These are phyloP conservation scores for Zymoseptoria ardabiliae DNA, from an alignment of 2,329 filamentous ascomycete genomes.

Conservation along the genomic window DNA sequence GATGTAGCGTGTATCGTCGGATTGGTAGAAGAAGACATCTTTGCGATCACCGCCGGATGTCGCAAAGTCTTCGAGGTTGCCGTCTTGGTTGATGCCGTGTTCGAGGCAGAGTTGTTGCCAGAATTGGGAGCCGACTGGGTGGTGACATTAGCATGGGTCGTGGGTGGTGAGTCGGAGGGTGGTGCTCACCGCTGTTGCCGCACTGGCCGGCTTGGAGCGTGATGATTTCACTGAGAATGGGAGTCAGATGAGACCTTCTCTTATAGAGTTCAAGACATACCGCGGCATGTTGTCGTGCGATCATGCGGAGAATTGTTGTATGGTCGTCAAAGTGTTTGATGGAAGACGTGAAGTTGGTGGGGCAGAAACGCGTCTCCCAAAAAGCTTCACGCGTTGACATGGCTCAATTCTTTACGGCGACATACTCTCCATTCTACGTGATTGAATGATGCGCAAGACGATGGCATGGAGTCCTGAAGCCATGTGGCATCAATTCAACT, in stretches of 20 bases:
- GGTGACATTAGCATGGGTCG: slow-evolving; percentile 10
- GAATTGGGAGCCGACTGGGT: slow-evolving; percentile 85
- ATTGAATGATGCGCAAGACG: neutral
- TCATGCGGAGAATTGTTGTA: neutral
- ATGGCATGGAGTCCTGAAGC: neutral
- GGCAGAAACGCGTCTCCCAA: neutral
- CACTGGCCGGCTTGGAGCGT: slow-evolving; percentile 98
- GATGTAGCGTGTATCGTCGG: slow-evolving; percentile 97
- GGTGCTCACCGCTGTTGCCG: slow-evolving; percentile 91
- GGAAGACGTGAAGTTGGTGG: neutral
- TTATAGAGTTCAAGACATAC: slow-evolving; percentile 1
- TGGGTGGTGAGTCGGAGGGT: neutral
- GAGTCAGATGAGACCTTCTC: slow-evolving; percentile 7
- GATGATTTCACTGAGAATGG: slow-evolving; percentile 76
- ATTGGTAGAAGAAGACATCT: slow-evolving; percentile 98
- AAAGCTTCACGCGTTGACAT: neutral
- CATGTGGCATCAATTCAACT: neutral
- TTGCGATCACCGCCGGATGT: slow-evolving; percentile 96
- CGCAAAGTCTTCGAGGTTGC: slow-evolving; percentile 94
- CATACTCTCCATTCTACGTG: neutral
- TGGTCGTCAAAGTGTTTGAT: neutral
- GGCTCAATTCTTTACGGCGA: neutral
- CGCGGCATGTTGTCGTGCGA: slow-evolving; percentile 7
- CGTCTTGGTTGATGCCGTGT: slow-evolving; percentile 95
- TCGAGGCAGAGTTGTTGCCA: slow-evolving; percentile 98